Base-by-base conservation (phyloP, 306 rosid genomes). In the Vigna mungo region DNA sequence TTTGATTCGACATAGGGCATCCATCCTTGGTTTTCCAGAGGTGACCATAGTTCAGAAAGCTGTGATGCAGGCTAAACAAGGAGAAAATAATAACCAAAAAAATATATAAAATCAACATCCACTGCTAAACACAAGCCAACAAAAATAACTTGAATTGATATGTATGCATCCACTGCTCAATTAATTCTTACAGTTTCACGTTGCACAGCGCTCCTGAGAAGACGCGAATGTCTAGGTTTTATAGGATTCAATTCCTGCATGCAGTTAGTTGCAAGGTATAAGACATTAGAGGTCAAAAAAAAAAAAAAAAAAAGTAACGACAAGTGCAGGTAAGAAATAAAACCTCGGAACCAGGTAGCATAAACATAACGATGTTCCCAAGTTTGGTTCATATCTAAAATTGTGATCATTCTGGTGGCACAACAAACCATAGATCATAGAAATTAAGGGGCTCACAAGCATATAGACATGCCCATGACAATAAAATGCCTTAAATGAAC, bases 191-290 rank as follows among this genome's bases (percentile, higher is more conserved):
- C 99, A 68, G 83, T 89, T 84, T 91, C 88, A 13, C 81, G 88
- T 68, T 88, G 96, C 85, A 89, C 78, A 9, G 96, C 99, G 54
- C 92, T 92, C 84, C 55, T 92, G 80, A 96, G 91, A 59, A 96
- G 96, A 63, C 89, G 88, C 11, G 71, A 87, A 84, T 96, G 98
- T 83, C 93, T 92, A 30, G 97, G 92, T 82, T 91, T 96, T 54
- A 91, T 88, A 81, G 84, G 80, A 84, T 86, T 90, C 83, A 75
- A 81, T 76, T 91, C 99, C 97, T 92, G 84, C 83, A 87, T 9
- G 62, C 75, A 54, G 39, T 58, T 76, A 68, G 47, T 66, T 58
- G 34, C 65, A 59, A 64, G 71, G 74, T 74, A 56, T 76, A 53
- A 71, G 48, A 8, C 51, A 76, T 43, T 6, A 21, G 25, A 76